Base-by-base conservation (phyloP, 129 eudicot species). In the Escallonia rubra region DNA sequence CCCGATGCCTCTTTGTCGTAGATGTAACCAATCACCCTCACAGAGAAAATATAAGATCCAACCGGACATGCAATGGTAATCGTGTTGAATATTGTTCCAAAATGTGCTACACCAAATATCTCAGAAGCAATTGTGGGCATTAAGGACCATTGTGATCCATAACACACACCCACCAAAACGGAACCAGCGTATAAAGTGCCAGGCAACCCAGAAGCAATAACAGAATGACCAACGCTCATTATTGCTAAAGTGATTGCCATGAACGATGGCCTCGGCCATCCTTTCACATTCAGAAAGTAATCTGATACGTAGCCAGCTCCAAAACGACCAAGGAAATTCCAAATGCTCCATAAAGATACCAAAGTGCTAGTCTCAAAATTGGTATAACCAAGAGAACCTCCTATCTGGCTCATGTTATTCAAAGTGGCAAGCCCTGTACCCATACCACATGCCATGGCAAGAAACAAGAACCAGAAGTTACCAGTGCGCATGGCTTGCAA, bases 281-380 rank as follows among this genome's bases (percentile, higher is more conserved):
- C 81, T 66, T 71, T 80, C 4, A 16, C 66, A 41, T 78, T 80
- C 15, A 92, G 71, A 67, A 88, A 71, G 73, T 89, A 81, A 53
- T 92, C 96, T 4, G 96, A 92, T 6, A 85, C 69, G 78, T 82
- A 92, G 39, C 96, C 98, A 10, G 83, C 98, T 65, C 96, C 96
- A 80, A 92, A 89, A 40, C 98, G 90, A n/a, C 98, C 98, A 43
- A 80, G 75, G 63, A 80, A 92, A 81, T 92, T 92, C 98, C 91
- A 83, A 7, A 92, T 89, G 67, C 95, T 82, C 98, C 98, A 92
- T 43, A 92, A 68, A 3, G 98, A 88, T 74, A 89, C 86, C 68
- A 92, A 78, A 59, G 91, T 89, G 8, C 68, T 83, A 2, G 83
- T 86, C 67, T 82, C 87, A 43, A 60, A 10, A 49, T 34, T 75